Evolutionary conservation across 208 protist genomes (phyloP), one percentile per base, ranked within the genome.

Genomic region (Trypanosoma rangeli): DNA sequence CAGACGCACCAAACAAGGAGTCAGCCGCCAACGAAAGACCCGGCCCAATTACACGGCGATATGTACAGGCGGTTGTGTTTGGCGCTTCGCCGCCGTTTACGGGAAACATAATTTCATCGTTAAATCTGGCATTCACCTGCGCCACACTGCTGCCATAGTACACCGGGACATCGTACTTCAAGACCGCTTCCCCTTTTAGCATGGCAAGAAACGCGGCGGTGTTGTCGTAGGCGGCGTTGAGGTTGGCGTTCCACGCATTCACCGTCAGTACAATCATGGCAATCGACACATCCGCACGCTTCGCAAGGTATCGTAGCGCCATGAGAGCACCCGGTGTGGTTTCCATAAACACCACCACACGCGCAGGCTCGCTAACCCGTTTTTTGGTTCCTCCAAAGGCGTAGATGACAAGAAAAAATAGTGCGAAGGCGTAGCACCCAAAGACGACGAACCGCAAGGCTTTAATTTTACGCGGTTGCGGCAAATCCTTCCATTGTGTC

Each of bases 331-430:
- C 75, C 24, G 87, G 85, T 22, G 83, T 84, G 29, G 74, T 75
- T 53, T 92, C 83, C 59, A 85, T 88, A 64, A 95, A 95, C 29
- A 95, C 28, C 10, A 95, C 73, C 1, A 70, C 74, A 2, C 76
- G 61, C 12, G 53, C 57, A 16, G 82, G 73, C 2, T 57, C 42
- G 5, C n/a, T 57, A 2, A 73, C 75, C 52, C 67, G 81, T 44
- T 73, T 83, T 22, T 72, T 75, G 0, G 80, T 92, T 7, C 85
- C 76, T 10, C 86, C 85, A 80, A 90, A 92, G 8, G 64, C 81
- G 61, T 90, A 93, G 46, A 91, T 87, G 9, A 95, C 74, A 64
- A 95, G 67, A 53, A 90, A 78, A 0, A 95, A 48, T 20, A 95
- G 73, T 35, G 86, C 89, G 42, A 92, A 26, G 29, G 76, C 60